Base-by-base conservation (phyloP, 2,329 filamentous ascomycete genomes). In the Diaporthe aspalathi region DNA sequence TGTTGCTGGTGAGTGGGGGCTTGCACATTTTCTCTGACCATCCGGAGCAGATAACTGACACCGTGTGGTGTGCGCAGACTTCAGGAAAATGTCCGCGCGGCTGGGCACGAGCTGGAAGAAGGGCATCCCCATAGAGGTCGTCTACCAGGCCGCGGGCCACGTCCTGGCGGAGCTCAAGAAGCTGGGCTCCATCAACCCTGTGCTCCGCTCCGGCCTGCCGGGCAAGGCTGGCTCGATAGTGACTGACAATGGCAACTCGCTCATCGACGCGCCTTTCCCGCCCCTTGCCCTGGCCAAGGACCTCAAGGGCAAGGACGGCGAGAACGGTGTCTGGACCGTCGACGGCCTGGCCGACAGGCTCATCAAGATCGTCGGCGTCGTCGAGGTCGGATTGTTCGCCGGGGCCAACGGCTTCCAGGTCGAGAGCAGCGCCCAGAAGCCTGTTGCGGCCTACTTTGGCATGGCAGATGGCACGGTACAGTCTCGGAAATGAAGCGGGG, bases 391-490 rank as follows among this genome's bases (percentile, higher is more conserved):
- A 17, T 87, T 99, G 56, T 99, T 99, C 84, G 89, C 91, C 52
- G 95, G 95, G 4, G 79, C 91, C 77, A 95, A 95, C 72, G 95
- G 95, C 0, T 84, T 89, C 20, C 86, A 97, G 80, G 88, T 88
- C 82, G 86, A 77, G 84, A 87, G 90, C 60, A 92, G 93, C 60
- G 94, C 93, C 0, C 94, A 98, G 84, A 97, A 95, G 83, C 96
- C 96, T 0, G 88, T 98, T 16, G 94, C 94, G 35, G 95, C 94
- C 29, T 99, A 98, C 84, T 99, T 98, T 82, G 96, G 96, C 45
- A 93, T 96, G 90, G 89, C 92, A 54, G 93, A 94, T 78, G 93
- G 93, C 4, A 86, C 84, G 14, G 91, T 93, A 17, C 83, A 91
- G 77, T 84, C 91, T 72, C 68, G 49, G 70, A 72, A 52, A 45